Percentiles rank a stretch among this genome's conserved stretches.
Conservation (phyloP, 768 basidiomycete species). For the Boletus vermiculosoides region DNA sequence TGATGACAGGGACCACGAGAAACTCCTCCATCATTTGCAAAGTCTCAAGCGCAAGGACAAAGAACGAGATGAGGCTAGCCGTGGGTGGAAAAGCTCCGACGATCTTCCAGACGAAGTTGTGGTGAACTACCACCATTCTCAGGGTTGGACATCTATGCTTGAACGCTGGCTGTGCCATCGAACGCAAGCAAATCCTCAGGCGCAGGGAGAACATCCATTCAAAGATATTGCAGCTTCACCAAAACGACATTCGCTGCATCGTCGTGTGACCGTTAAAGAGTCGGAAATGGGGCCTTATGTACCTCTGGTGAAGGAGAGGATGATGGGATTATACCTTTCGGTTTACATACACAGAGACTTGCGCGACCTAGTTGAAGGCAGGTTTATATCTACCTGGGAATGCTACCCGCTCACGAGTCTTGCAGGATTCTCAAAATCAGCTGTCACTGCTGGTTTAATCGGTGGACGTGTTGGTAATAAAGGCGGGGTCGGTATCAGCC, state of each 20-base stretch:
- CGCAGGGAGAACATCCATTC: conserved; percentile 16
- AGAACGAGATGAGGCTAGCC: conserved; percentile 35
- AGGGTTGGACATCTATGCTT: conserved; percentile 73
- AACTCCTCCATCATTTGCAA: conserved; percentile 24
- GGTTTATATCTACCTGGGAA: conserved; percentile 1
- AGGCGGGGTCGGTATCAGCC: conserved; percentile 85
- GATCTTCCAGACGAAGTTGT: conserved; percentile 35
- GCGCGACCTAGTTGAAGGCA: conserved; percentile 62
- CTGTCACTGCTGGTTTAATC: conserved; percentile 86
- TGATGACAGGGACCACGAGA: conserved; percentile 35
- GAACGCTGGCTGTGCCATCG: conserved; percentile 68
- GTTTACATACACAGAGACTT: conserved; percentile 74
- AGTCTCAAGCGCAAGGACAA: conserved; percentile 38
- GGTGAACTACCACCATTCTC: conserved; percentile 30
- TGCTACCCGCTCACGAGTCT: neutral
- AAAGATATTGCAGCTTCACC: conserved; percentile 40
- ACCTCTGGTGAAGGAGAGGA: conserved; percentile 81
- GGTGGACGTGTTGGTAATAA: conserved; percentile 93
- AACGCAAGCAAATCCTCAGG: conserved; percentile 25
- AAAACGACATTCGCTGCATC: conserved; percentile 44
- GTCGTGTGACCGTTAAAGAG: conserved; percentile 43
- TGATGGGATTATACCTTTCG: conserved; percentile 86
- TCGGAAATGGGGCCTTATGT: conserved; percentile 72
- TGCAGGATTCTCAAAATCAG: conserved; percentile 71
- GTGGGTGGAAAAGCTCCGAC: conserved; percentile 37